phyloP scores from a whole-genome alignment of 352 stramenopile species.

The Bremia lactucae region DNA sequence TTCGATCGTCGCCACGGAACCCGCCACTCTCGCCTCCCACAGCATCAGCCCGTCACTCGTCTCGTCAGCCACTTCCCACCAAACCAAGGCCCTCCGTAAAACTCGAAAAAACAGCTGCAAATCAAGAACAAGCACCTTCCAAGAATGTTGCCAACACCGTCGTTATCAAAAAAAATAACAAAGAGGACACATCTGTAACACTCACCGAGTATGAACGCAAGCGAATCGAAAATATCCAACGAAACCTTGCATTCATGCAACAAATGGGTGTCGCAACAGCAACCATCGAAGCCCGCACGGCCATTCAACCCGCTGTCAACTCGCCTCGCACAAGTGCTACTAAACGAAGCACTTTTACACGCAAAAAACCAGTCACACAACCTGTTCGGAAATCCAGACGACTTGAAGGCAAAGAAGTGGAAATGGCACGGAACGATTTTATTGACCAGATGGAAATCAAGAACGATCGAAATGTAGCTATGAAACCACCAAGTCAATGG shows the following conservation, averaged over 20 bases:
- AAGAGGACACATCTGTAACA: conserved; percentile 3
- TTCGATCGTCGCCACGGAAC: conserved; percentile 8
- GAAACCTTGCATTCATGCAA: conserved; percentile 77
- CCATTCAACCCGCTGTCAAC: conserved; percentile 7
- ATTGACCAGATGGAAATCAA: conserved; percentile 23
- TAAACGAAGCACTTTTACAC: no score
- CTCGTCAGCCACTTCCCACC: neutral
- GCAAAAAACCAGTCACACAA: conserved; percentile 13
- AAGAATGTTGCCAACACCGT: conserved; percentile 2
- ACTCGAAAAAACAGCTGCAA: conserved; percentile 1
- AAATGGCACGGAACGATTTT: conserved; percentile 19
- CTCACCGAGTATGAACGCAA: conserved; percentile 76
- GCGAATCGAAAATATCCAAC: conserved; percentile 73
- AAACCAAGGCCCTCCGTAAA: neutral
- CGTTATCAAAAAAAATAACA: conserved; percentile 1
- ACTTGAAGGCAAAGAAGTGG: conserved; percentile 45
- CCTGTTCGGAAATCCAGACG: conserved; percentile 54
- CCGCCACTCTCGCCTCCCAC: conserved; percentile 10
- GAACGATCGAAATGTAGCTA: neutral
- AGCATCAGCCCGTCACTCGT: conserved; percentile 14
- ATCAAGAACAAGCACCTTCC: conserved; percentile 1
- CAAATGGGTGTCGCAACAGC: conserved; percentile 72
- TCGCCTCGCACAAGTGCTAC: no score
- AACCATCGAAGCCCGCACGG: conserved; percentile 54
- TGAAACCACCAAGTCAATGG: conserved; percentile 4